Evolutionary conservation across 257 asterid genomes (phyloP), one percentile per base, ranked within the genome.

Genomic region (Solanum corneliomulleri): DNA sequence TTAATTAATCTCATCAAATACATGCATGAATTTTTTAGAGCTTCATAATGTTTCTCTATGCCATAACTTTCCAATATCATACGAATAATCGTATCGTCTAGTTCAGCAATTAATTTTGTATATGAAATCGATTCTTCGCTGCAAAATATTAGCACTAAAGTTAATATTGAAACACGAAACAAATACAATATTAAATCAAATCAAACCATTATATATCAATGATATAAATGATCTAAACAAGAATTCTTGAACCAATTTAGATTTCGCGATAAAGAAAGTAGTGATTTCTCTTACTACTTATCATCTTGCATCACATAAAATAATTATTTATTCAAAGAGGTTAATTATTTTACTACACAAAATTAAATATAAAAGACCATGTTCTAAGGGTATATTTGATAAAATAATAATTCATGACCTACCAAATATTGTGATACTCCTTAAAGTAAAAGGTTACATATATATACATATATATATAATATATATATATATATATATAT

Each of bases 1-100:
- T 84, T 93, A 49, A 88, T 86, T 2, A 90, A 69, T 47, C 93
- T 68, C 5, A 93, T 87, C 86, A 90, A 86, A 85, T 91, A 91
- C 42, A 87, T 84, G 1, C 83, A 72, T 3, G 94, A 90, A 11
- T 80, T 11, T 4, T 64, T 86, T 27, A 90, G 31, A 68, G 89
- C 60, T 5, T 89, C 92, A 58, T 74, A 83, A 58, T 78, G 64
- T 31, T 91, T 89, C 52, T 89, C 94, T 86, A 91, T 13, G 1
- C 91, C 91, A 7, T 92, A 93, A 86, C 93, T 90, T 78, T 74
- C 89, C 4, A 86, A 66, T 47, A 89, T 84, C 95, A 93, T 93
- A 80, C 41, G 83, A 75, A 72, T 37, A 85, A 93, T 90, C 45
- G 45, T 42, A 7, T 83, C 82, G 1, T 91, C 86, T 85, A 93